These are phyloP conservation scores for Cercospora citrullina DNA, from an alignment of 2,329 filamentous ascomycete genomes.

Conservation along the genomic window DNA sequence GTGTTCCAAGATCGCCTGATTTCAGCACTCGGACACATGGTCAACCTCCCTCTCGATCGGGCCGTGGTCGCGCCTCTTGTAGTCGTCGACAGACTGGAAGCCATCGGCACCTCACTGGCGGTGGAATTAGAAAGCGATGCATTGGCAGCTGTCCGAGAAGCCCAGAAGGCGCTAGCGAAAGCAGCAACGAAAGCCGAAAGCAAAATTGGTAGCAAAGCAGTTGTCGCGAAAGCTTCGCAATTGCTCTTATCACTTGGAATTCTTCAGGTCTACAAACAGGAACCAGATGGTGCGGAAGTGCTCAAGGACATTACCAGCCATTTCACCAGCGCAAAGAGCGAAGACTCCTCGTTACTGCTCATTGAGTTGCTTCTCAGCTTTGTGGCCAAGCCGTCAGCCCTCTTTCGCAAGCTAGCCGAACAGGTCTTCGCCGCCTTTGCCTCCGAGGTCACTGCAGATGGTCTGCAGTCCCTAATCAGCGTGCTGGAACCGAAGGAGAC, in stretches of 20 bases:
- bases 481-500: constrained; percentile 79
- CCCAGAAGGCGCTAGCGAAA: constrained; percentile 27
- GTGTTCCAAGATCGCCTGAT: constrained; percentile 57
- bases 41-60: constrained; percentile 37
- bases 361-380: constrained; percentile 91
- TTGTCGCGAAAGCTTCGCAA: constrained; percentile 62
- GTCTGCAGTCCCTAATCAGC: constrained; percentile 66
- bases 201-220: constrained; percentile 28
- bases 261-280: constrained; percentile 86
- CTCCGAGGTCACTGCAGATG: constrained; percentile 68
- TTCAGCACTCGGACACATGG: constrained; percentile 55
- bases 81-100: constrained; percentile 25
- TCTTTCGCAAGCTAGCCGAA: constrained; percentile 83
- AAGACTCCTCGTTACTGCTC: constrained; percentile 62
- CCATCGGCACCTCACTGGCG: constrained; percentile 17
- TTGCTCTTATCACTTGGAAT: constrained; percentile 82
- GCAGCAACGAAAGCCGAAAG: constrained; percentile 22
- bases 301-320: constrained; percentile 79
- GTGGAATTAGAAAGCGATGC: constrained; percentile 22
- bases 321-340: constrained; percentile 59
- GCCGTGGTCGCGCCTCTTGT: constrained; percentile 25
- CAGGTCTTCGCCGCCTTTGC: constrained; percentile 86
- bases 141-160: constrained; percentile 23
- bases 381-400: constrained; percentile 76
- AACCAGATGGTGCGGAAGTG: constrained; percentile 79